Evolutionary conservation across 495 filamentous ascomycete genomes (phyloP).

Genomic region (Daldinia concentrica): DNA sequence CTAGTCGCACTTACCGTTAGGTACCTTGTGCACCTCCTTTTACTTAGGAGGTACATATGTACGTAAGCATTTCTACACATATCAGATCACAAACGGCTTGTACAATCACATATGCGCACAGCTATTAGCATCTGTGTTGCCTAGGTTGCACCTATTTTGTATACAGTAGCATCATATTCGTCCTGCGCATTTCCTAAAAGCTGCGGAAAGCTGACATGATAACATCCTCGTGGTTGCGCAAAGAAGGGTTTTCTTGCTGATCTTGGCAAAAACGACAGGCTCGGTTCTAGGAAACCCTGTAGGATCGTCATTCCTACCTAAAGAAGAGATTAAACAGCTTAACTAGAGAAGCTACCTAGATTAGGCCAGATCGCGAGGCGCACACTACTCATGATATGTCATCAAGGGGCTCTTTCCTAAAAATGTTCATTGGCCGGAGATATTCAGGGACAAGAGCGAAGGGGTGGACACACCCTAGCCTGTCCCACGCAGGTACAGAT

Average conservation of each 20-base stretch:
- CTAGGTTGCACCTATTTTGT: neutral
- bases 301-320: slow-evolving; percentile 40
- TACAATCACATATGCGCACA: neutral
- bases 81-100: neutral
- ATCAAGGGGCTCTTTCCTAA: slow-evolving; percentile 29
- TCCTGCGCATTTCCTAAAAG: neutral
- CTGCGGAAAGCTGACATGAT: neutral
- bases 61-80: neutral
- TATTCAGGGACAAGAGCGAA: slow-evolving; percentile 32
- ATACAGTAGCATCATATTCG: neutral
- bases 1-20: neutral
- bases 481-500: slow-evolving; percentile 13
- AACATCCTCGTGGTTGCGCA: slow-evolving; percentile 8
- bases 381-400: slow-evolving; percentile 5
- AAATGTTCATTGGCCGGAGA: slow-evolving; percentile 22
- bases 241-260: slow-evolving; percentile 6
- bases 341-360: slow-evolving; percentile 8
- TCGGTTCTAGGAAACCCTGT: slow-evolving; percentile 23
- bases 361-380: slow-evolving; percentile 25
- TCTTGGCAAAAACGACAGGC: slow-evolving; percentile 24
- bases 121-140: neutral
- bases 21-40: too few relatives aligned
- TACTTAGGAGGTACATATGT: neutral
- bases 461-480: slow-evolving; percentile 13
- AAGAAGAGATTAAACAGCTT: slow-evolving; percentile 21